These are phyloP conservation scores for Populus trichocarpa DNA, from an alignment of 441 rosid genomes.

Conservation along the genomic window DNA sequence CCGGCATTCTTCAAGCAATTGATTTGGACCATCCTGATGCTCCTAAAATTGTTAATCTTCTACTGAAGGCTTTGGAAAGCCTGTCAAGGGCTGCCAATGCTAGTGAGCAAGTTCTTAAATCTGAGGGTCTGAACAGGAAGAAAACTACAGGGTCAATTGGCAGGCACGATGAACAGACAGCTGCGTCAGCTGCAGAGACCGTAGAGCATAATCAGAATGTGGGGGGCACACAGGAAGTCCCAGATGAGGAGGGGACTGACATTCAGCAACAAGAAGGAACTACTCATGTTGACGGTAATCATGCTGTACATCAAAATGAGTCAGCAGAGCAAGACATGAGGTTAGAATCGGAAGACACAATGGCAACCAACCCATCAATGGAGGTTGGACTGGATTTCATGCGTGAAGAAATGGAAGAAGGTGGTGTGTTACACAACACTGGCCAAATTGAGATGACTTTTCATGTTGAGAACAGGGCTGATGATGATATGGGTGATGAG, in stretches of 20 bases:
- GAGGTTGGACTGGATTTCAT: slow-evolving; percentile 85
- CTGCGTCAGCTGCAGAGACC: slow-evolving; percentile 42
- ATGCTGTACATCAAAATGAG: slow-evolving; percentile 45
- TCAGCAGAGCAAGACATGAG: slow-evolving; percentile 70
- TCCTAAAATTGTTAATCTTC: slow-evolving; percentile 81
- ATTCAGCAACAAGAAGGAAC: slow-evolving; percentile 49
- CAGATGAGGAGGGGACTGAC: slow-evolving; percentile 44
- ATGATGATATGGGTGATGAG: slow-evolving; percentile 95
- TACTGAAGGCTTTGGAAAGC: slow-evolving; percentile 86
- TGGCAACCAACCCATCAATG: slow-evolving; percentile 49
- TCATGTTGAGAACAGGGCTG: slow-evolving; percentile 75
- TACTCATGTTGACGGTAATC: slow-evolving; percentile 47
- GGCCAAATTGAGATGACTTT: slow-evolving; percentile 89
- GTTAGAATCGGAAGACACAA: slow-evolving; percentile 60
- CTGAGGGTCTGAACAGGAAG: slow-evolving; percentile 69
- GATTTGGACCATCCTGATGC: slow-evolving; percentile 99
- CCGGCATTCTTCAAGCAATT: slow-evolving; percentile 75
- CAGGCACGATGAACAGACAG: slow-evolving; percentile 48
- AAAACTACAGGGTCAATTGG: slow-evolving; percentile 46
- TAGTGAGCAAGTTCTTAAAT: slow-evolving; percentile 66
- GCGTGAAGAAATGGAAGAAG: slow-evolving; percentile 81
- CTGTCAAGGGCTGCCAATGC: slow-evolving; percentile 95
- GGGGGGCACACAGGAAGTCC: slow-evolving; percentile 44
- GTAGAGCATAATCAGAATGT: slow-evolving; percentile 46
- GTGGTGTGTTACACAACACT: slow-evolving; percentile 50